These are phyloP conservation scores for Aureobasidium melanogenum DNA, from an alignment of 2,329 filamentous ascomycete species.

Conservation along the genomic window DNA sequence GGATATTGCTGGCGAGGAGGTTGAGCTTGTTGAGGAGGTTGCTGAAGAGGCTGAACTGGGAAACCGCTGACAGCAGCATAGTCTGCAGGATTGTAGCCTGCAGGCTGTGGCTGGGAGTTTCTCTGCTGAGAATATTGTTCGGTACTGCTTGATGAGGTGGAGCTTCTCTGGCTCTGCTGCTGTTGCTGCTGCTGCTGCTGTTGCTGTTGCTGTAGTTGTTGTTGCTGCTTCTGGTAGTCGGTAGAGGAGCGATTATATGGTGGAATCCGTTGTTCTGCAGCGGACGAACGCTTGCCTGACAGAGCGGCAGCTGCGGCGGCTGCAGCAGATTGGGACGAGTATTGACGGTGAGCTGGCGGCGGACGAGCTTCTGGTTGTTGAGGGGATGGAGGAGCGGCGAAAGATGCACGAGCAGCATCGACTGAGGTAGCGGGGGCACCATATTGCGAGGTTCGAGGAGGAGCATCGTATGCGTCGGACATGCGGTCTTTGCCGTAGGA, in stretches of 20 bases:
- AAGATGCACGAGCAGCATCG: slow-evolving; percentile 40
- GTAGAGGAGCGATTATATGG: slow-evolving; percentile 37
- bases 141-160: slow-evolving; percentile 18
- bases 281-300: slow-evolving; percentile 34
- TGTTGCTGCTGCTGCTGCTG: slow-evolving; percentile 16
- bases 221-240: slow-evolving; percentile 28
- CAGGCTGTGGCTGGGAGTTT: slow-evolving; percentile 31
- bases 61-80: slow-evolving; percentile 49
- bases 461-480: slow-evolving; percentile 28
- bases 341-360: slow-evolving; percentile 40
- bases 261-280: slow-evolving; percentile 28
- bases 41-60: slow-evolving; percentile 28
- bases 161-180: slow-evolving; percentile 9
- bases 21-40: slow-evolving; percentile 35
- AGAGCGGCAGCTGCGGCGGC: slow-evolving; percentile 34
- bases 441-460: slow-evolving; percentile 22
- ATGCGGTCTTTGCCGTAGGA: slow-evolving; percentile 40
- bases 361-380: slow-evolving; percentile 37
- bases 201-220: slow-evolving; percentile 13
- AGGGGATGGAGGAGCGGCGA: slow-evolving; percentile 29
- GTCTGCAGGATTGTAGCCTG: slow-evolving; percentile 66
- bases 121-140: slow-evolving; percentile 11
- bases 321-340: slow-evolving; percentile 41
- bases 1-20: slow-evolving; percentile 37
- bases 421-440: slow-evolving; percentile 25